phyloP scores from a whole-genome alignment of 2,329 filamentous ascomycete species.

The Apiospora malaysiana region DNA sequence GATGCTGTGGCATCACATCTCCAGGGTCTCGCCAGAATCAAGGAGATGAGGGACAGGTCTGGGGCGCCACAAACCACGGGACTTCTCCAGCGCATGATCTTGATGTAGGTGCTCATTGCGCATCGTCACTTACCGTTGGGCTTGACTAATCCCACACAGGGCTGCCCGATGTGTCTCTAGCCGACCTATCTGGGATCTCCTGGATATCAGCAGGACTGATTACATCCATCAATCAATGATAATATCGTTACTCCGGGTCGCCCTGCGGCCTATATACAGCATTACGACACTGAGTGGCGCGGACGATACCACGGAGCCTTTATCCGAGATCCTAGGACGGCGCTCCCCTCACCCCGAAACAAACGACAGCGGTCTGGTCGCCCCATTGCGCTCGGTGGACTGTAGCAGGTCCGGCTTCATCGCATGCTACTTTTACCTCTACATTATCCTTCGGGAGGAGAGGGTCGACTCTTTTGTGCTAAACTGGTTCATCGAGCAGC shows the following conservation, averaged over 20 bases:
- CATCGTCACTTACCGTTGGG: not conserved
- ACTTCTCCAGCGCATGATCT: conserved; percentile 50
- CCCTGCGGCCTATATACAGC: conserved; percentile 47
- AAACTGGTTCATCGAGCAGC: conserved; percentile 52
- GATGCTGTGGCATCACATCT: conserved; percentile 51
- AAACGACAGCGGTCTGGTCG: conserved; percentile 28
- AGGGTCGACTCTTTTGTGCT: conserved; percentile 50
- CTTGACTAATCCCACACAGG: conserved; percentile 36
- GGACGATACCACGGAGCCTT: conserved; percentile 33
- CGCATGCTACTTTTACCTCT: conserved; percentile 54
- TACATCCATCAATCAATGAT: conserved; percentile 51
- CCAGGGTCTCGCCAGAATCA: conserved; percentile 45
- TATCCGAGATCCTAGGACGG: conserved; percentile 36
- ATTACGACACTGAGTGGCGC: conserved; percentile 35
- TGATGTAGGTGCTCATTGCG: conserved; percentile 41
- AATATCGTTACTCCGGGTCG: conserved; percentile 51
- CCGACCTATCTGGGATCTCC: conserved; percentile 44
- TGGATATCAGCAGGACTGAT: conserved; percentile 45
- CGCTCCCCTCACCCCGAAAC: conserved; percentile 32
- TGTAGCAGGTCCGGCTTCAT: conserved; percentile 52
- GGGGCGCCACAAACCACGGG: conserved; percentile 38
- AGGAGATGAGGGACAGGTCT: conserved; percentile 37
- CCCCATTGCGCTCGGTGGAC: conserved; percentile 36
- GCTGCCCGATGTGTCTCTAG: conserved; percentile 47
- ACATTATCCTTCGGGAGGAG: conserved; percentile 49